Evolutionary conservation across 257 asterid genomes (phyloP).

Genomic region (Rhazya stricta): DNA sequence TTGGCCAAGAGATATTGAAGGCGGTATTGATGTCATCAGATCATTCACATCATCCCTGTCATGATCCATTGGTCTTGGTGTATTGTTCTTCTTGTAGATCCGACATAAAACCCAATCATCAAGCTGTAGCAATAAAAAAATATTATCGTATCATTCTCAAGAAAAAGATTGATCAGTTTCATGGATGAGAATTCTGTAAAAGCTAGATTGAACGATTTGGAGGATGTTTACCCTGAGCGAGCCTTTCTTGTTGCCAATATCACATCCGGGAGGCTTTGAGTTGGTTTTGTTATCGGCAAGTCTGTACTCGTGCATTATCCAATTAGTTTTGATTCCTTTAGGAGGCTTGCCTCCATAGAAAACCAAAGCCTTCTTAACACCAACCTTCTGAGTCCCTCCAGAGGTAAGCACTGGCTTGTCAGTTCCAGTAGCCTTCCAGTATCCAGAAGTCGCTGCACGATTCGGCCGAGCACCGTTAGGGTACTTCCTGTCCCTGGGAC

Average conservation of each 20-base stretch:
- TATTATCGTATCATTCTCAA: background rate
- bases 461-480: conserved; percentile 53
- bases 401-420: conserved; percentile 53
- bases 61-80: conserved; percentile 57
- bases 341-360: conserved; percentile 54
- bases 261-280: conserved; percentile 38
- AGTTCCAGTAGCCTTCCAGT: conserved; percentile 58
- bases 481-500: conserved; percentile 47
- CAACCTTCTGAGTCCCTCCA: conserved; percentile 49
- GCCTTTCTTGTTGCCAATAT: conserved; percentile 42
- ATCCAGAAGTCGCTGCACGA: conserved; percentile 49
- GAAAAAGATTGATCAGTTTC: background rate
- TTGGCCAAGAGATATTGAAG: conserved; percentile 19
- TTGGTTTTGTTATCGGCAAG: conserved; percentile 33
- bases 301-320: conserved; percentile 54
- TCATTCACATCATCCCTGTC: conserved; percentile 51
- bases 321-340: conserved; percentile 42
- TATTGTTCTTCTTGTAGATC: conserved; percentile 49
- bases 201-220: background rate
- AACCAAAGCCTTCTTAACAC: conserved; percentile 46
- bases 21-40: conserved; percentile 32
- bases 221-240: conserved; percentile 56
- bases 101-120: conserved; percentile 56
- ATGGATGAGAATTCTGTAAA: background rate
- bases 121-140: conserved; percentile 26